phyloP scores from a whole-genome alignment of 2,329 filamentous ascomycete genomes.

The Domatiomyces globalis region DNA sequence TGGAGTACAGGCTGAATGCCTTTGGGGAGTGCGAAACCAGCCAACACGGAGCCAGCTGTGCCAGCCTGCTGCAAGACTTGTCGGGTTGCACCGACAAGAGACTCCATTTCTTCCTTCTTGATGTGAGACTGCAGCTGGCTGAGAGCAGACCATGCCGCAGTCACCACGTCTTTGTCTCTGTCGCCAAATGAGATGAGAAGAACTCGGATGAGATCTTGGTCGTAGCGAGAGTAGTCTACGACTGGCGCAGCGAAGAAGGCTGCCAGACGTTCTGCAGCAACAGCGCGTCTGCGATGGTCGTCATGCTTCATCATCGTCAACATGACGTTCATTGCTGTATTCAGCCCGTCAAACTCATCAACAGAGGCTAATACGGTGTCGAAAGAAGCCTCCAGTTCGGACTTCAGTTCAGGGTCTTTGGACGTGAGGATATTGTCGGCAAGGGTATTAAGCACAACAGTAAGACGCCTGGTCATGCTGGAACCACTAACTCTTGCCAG shows the following conservation, averaged over 20 bases:
- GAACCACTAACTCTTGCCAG: conserved; percentile 79
- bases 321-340: conserved; percentile 89
- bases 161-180: conserved; percentile 66
- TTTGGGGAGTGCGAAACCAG: conserved; percentile 83
- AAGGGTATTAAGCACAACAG: conserved; percentile 79
- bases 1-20: conserved; percentile 92
- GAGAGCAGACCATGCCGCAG: conserved; percentile 76
- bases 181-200: conserved; percentile 89
- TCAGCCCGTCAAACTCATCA: conserved; percentile 90
- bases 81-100: conserved; percentile 70
- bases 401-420: conserved; percentile 58
- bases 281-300: conserved; percentile 69
- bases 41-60: conserved; percentile 66
- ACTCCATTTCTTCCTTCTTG: conserved; percentile 96
- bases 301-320: conserved; percentile 79
- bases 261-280: conserved; percentile 63
- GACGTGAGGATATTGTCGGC: conserved; percentile 77
- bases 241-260: conserved; percentile 71
- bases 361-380: conserved; percentile 83
- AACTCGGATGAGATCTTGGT: conserved; percentile 84
- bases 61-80: conserved; percentile 80
- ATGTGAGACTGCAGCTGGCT: conserved; percentile 77
- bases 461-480: conserved; percentile 79
- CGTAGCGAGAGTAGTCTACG: conserved; percentile 88
- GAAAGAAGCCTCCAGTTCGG: conserved; percentile 66